These are phyloP conservation scores for Triticum timopheevii DNA, from an alignment of 176 grass and related monocot species.

Conservation along the genomic window DNA sequence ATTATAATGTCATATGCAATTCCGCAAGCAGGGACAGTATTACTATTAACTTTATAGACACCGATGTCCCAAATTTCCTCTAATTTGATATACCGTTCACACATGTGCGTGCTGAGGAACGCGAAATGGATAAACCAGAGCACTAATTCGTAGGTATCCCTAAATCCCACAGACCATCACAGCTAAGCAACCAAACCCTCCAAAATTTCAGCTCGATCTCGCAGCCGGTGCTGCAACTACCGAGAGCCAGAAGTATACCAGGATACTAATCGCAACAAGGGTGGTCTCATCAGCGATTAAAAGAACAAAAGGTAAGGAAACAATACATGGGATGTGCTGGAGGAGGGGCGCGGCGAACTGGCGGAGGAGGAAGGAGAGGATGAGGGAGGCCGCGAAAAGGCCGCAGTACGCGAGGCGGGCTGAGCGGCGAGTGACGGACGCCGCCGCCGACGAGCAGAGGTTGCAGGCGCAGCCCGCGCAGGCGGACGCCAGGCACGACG, in stretches of 20 bases:
- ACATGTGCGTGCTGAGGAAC: background rate
- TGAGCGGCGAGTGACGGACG: slow-evolving; percentile 64
- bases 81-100: background rate
- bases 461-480: slow-evolving; percentile 87
- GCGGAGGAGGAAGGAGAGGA: slow-evolving; percentile 51
- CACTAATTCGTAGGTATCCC: background rate
- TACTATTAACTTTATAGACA: background rate
- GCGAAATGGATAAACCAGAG: slow-evolving; percentile 2
- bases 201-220: background rate
- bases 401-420: slow-evolving; percentile 42
- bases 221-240: background rate
- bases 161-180: slow-evolving; percentile 1
- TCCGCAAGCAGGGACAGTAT: background rate
- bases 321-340: slow-evolving; percentile 46
- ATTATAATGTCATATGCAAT: background rate
- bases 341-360: slow-evolving; percentile 53
- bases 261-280: background rate
- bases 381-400: slow-evolving; percentile 50
- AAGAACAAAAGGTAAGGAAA: background rate
- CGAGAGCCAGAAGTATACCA: background rate
- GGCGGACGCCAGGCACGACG: slow-evolving; percentile 78
- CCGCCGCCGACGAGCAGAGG: slow-evolving; percentile 74
- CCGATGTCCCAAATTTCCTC: background rate
- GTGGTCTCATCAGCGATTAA: background rate
- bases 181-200: background rate